These are phyloP conservation scores for Lyophyllum decastes DNA, from an alignment of 768 basidiomycete genomes.

Conservation along the genomic window DNA sequence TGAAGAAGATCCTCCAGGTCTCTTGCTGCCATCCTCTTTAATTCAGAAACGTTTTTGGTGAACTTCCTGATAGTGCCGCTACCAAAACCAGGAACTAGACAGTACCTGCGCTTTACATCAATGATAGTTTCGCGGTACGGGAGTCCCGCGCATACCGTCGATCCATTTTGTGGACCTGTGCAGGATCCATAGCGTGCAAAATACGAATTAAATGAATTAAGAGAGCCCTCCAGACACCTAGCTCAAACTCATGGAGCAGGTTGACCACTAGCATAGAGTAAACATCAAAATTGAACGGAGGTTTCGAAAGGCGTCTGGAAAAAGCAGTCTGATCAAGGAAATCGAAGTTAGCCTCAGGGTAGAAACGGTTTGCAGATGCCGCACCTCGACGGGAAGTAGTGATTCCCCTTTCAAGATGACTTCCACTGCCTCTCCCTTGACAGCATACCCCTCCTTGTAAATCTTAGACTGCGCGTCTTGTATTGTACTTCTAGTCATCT, in stretches of 20 bases:
- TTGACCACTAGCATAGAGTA: conserved; percentile 20
- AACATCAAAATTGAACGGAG: conserved; percentile 22
- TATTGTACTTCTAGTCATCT: neutral
- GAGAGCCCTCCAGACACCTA: conserved; percentile 28
- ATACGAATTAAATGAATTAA: conserved; percentile 28
- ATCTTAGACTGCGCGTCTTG: neutral
- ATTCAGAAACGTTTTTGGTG: conserved; percentile 20
- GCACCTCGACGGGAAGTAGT: conserved; percentile 24
- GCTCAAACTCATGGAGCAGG: conserved; percentile 28
- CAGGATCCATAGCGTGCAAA: neutral
- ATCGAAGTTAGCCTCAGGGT: neutral
- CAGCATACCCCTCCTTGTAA: conserved; percentile 8
- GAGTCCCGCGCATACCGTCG: neutral
- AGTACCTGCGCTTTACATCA: neutral
- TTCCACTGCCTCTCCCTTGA: conserved; percentile 23
- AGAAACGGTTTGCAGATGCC: no score
- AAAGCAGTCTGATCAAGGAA: conserved; percentile 10
- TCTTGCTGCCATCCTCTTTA: conserved; percentile 24
- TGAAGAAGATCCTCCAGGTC: conserved; percentile 34
- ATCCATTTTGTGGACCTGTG: neutral
- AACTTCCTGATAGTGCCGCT: conserved; percentile 27
- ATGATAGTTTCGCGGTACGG: neutral
- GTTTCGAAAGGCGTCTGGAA: neutral
- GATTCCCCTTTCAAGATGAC: conserved; percentile 19
- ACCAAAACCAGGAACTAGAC: conserved; percentile 11